Percentiles rank a stretch among this genome's conserved stretches.
phyloP scores from a whole-genome alignment of 1,139 yeast species.

The Casaregolazyma suthepensis region DNA sequence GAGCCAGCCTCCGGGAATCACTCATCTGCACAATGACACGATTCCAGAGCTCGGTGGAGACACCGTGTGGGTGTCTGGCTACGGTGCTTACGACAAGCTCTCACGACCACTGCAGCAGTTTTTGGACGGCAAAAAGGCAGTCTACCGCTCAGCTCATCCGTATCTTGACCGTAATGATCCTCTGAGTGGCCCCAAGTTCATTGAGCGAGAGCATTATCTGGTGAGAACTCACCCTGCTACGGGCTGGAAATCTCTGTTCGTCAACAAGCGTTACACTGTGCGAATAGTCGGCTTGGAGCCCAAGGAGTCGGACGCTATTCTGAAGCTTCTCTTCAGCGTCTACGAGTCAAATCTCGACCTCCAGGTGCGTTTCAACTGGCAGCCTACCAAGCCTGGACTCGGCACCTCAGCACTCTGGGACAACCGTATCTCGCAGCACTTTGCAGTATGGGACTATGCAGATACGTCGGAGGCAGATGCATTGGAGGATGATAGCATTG shows the following conservation, averaged over 20 bases:
- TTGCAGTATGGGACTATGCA: constrained; percentile 47
- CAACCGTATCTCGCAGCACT: constrained; percentile 47
- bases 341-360: constrained; percentile 43
- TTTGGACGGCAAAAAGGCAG: constrained; percentile 45
- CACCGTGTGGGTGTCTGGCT: constrained; percentile 46
- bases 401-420: constrained; percentile 58
- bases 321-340: constrained; percentile 38
- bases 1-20: constrained; percentile 44
- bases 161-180: constrained; percentile 40
- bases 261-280: constrained; percentile 40
- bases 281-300: constrained; percentile 43
- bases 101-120: constrained; percentile 44
- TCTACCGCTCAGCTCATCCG: constrained; percentile 40
- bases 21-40: constrained; percentile 44
- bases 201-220: constrained; percentile 43
- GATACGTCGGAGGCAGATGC: constrained; percentile 24
- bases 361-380: constrained; percentile 54
- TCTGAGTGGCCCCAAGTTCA: constrained; percentile 37
- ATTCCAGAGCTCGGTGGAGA: constrained; percentile 47
- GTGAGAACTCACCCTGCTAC: constrained; percentile 50
- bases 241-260: constrained; percentile 46
- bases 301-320: constrained; percentile 36
- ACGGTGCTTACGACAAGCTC: constrained; percentile 46
- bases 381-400: constrained; percentile 41
- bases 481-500: constrained; percentile 25